Evolutionary conservation across 768 basidiomycete species (phyloP).

Genomic region (Hortiboletus campestris): DNA sequence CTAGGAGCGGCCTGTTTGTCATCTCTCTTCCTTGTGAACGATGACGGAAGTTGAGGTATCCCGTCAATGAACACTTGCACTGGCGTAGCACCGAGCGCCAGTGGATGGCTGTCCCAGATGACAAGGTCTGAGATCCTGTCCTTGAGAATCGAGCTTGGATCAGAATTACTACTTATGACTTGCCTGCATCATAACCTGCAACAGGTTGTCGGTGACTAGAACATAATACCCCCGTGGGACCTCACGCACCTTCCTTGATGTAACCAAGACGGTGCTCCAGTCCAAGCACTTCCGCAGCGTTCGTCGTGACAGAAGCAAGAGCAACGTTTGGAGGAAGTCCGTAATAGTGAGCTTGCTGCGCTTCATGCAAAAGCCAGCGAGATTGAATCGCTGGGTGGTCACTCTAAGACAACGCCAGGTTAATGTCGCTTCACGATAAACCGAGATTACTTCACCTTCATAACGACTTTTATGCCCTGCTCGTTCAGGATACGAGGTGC

Average conservation of each 20-base stretch:
- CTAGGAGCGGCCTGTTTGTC: conserved; percentile 50
- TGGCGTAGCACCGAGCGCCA: conserved; percentile 77
- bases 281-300: conserved; percentile 70
- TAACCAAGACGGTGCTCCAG: conserved; percentile 81
- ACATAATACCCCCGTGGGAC: not conserved
- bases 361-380: conserved; percentile 78
- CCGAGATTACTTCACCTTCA: conserved; percentile 41
- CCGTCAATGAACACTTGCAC: conserved; percentile 83
- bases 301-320: conserved; percentile 70
- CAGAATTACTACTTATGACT: not conserved
- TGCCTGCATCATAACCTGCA: conserved; percentile 66
- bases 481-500: conserved; percentile 54
- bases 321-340: conserved; percentile 71
- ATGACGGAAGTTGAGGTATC: conserved; percentile 54
- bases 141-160: not conserved
- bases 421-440: not conserved
- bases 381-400: conserved; percentile 67
- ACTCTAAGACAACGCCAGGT: conserved; percentile 41
- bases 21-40: conserved; percentile 43
- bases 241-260: conserved; percentile 52
- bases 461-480: conserved; percentile 45
- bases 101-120: conserved; percentile 75
- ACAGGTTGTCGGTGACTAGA: conserved; percentile 1
- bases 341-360: conserved; percentile 80
- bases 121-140: conserved; percentile 40